Conservation (phyloP, 495 filamentous ascomycete species). For the Hyaloscypha finlandica region DNA sequence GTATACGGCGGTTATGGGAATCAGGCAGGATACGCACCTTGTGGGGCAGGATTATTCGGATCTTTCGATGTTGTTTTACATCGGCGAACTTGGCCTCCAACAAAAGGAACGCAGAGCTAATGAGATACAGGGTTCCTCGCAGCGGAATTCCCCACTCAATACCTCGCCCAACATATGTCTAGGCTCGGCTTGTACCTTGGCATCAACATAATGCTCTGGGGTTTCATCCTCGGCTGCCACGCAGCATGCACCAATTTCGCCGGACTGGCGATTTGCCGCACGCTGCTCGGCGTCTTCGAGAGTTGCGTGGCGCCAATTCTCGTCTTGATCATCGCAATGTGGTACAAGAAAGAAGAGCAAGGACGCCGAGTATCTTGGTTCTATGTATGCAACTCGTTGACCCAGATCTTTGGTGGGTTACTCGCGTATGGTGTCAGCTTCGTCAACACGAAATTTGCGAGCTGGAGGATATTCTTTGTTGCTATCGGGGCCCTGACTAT, state of each 20-base stretch:
- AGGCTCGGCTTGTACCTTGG: slow-evolving; percentile 60
- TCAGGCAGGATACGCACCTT: slow-evolving; percentile 19
- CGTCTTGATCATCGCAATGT: slow-evolving; percentile 60
- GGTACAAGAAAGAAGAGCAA: slow-evolving; percentile 64
- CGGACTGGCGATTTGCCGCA: slow-evolving; percentile 58
- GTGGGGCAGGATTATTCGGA: slow-evolving; percentile 29
- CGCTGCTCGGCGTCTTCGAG: slow-evolving; percentile 64
- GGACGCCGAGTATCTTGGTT: slow-evolving; percentile 58
- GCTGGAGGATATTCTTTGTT: slow-evolving; percentile 53
- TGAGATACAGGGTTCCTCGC: slow-evolving; percentile 63
- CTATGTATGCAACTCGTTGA: slow-evolving; percentile 65
- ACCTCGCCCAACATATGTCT: slow-evolving; percentile 50
- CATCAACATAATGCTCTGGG: slow-evolving; percentile 61
- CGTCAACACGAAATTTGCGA: slow-evolving; percentile 17
- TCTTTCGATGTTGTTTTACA: slow-evolving; percentile 35
- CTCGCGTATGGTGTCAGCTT: slow-evolving; percentile 21
- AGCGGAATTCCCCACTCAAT: slow-evolving; percentile 64
- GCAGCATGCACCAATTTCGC: slow-evolving; percentile 44
- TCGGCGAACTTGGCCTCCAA: slow-evolving; percentile 15
- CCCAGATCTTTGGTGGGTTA: slow-evolving; percentile 38
- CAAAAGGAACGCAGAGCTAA: slow-evolving; percentile 44
- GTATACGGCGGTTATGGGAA: slow-evolving; percentile 62
- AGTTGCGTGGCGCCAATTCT: slow-evolving; percentile 63
- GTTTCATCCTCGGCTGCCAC: slow-evolving; percentile 54
- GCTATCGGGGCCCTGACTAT: slow-evolving; percentile 65